phyloP scores from a whole-genome alignment of 495 filamentous ascomycete species.

The Cercophora newfieldiana region DNA sequence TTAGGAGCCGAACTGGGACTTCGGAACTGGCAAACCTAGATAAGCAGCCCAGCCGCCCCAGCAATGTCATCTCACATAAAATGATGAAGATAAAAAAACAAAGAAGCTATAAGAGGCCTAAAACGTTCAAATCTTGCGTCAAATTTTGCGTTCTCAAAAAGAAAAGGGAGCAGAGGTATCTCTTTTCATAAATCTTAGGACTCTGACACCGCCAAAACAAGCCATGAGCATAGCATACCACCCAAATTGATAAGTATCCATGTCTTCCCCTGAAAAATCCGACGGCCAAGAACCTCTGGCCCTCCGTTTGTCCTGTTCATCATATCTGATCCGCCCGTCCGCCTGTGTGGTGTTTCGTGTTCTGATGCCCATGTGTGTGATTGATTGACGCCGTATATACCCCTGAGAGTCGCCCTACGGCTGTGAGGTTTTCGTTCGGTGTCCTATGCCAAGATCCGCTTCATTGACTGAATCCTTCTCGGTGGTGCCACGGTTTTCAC shows the following conservation, averaged over 20 bases:
- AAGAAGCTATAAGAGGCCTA: not conserved
- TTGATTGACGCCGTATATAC: not conserved
- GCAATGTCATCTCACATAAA: not conserved
- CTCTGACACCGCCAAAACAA: not conserved
- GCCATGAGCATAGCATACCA: not conserved
- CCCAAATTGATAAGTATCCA: not conserved
- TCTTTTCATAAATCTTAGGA: not conserved
- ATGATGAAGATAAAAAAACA: not conserved
- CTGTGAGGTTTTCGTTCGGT: not conserved
- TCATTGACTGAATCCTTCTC: not conserved
- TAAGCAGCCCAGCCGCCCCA: too few relatives aligned
- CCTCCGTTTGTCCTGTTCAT: not conserved
- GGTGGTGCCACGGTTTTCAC: not conserved
- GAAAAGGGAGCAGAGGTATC: slow-evolving; percentile 4
- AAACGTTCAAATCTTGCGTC: not conserved
- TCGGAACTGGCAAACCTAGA: too few relatives aligned
- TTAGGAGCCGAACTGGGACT: too few relatives aligned
- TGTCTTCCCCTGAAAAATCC: not conserved
- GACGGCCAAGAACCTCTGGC: not conserved
- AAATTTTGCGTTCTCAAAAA: not conserved
- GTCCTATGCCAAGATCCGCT: not conserved
- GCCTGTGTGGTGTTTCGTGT: not conserved
- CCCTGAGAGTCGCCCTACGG: not conserved
- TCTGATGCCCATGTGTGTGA: too few relatives aligned
- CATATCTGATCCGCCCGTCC: not conserved